Evolutionary conservation across 2,329 filamentous ascomycete species (phyloP).

Genomic region (Penicillium freii): DNA sequence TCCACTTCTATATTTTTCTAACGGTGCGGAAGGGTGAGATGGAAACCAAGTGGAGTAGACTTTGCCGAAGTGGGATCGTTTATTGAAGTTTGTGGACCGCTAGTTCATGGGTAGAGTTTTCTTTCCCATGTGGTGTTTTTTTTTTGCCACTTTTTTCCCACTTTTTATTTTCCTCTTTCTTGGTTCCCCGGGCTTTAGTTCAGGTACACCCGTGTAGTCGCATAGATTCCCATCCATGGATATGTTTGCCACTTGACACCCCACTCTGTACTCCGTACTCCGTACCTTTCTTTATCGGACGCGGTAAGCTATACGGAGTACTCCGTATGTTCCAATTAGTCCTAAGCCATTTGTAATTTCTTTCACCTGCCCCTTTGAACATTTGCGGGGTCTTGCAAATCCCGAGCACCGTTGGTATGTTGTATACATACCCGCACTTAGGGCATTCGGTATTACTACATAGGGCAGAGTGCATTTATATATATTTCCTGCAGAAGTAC

Average conservation of each 20-base stretch:
- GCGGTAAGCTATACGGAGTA: neutral
- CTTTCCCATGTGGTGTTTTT: conserved; percentile 21
- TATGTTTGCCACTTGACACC: conserved; percentile 2
- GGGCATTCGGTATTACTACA: neutral
- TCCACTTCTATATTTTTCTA: conserved; percentile 20
- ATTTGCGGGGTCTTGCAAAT: neutral
- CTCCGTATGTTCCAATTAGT: neutral
- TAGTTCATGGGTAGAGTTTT: conserved; percentile 19
- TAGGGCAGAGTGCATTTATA: neutral
- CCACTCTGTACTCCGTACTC: conserved; percentile 4
- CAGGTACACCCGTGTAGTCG: conserved; percentile 11
- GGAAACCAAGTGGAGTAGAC: conserved; percentile 15
- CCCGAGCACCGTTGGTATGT: neutral
- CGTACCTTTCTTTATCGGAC: neutral
- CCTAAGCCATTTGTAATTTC: conserved; percentile 1
- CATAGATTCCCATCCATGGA: neutral
- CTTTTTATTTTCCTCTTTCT: conserved; percentile 3
- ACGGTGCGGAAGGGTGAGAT: conserved; percentile 24
- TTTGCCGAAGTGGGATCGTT: conserved; percentile 15
- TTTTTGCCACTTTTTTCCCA: conserved; percentile 12
- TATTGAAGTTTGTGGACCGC: conserved; percentile 23
- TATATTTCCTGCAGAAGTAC: neutral
- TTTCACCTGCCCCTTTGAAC: neutral
- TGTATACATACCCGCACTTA: neutral
- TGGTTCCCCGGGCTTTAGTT: conserved; percentile 8